These are phyloP conservation scores for Microthyrium microscopicum DNA, from an alignment of 2,329 filamentous ascomycete species.

Conservation along the genomic window DNA sequence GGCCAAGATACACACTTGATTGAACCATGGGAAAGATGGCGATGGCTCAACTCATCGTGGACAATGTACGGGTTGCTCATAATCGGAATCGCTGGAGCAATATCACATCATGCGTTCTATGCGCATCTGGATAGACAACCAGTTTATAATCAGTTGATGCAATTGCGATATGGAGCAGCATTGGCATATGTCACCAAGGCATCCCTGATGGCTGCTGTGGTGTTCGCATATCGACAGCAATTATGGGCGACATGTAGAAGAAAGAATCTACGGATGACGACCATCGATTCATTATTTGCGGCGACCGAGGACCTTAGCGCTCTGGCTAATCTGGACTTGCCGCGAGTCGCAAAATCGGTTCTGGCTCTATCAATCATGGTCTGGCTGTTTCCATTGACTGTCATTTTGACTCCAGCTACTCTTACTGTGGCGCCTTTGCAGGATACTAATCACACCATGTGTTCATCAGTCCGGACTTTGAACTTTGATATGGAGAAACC, in stretches of 20 bases:
- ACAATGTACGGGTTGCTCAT: constrained; percentile 13
- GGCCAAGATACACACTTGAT: too few relatives aligned
- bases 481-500: constrained; percentile 18
- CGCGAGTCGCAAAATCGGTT: constrained; percentile 19
- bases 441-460: constrained; percentile 13
- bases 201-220: constrained; percentile 17
- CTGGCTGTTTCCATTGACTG: constrained; percentile 18
- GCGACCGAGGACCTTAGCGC: constrained; percentile 19
- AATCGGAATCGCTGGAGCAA: constrained; percentile 15
- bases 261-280: constrained; percentile 20
- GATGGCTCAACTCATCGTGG: constrained; percentile 1
- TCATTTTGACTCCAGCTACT: constrained; percentile 19
- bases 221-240: constrained; percentile 20
- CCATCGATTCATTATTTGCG: constrained; percentile 21
- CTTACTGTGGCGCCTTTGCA: constrained; percentile 17
- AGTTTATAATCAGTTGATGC: constrained; percentile 17
- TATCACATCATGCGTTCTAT: constrained; percentile 22
- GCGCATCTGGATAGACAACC: constrained; percentile 15
- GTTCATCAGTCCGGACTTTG: constrained; percentile 15
- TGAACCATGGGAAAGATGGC: too few relatives aligned
- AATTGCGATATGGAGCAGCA: constrained; percentile 21
- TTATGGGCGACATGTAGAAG: constrained; percentile 22
- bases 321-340: constrained; percentile 22
- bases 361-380: neutral
- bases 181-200: constrained; percentile 22